A percentile compares a stretch with the other conserved stretches of the same genome.
Evolutionary conservation across 2,329 filamentous ascomycete species (phyloP).

Genomic region (Aurifilum marmelostoma): DNA sequence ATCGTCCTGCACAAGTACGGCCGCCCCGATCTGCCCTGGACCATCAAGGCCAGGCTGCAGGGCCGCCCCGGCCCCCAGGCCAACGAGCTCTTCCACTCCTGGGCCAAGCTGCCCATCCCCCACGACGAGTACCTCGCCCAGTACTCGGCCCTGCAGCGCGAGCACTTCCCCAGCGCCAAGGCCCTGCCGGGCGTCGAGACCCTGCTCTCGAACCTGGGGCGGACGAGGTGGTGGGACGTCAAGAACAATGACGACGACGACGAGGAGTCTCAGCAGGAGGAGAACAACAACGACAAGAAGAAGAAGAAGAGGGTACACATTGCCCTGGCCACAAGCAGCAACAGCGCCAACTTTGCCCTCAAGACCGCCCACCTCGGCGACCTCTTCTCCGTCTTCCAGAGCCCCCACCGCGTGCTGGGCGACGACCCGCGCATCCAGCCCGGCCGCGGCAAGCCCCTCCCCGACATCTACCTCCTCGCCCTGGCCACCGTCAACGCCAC

Average conservation of each 20-base stretch:
- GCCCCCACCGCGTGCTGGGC: conserved; percentile 75
- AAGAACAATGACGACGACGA: conserved; percentile 28
- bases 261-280: conserved; percentile 19
- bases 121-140: conserved; percentile 66
- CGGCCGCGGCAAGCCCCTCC: conserved; percentile 90
- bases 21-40: conserved; percentile 81
- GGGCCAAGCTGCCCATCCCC: conserved; percentile 83
- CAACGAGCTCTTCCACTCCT: conserved; percentile 66
- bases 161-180: conserved; percentile 74
- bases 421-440: conserved; percentile 78
- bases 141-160: conserved; percentile 65
- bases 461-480: conserved; percentile 91
- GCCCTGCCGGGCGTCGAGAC: conserved; percentile 77
- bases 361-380: conserved; percentile 69
- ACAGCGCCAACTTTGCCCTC: conserved; percentile 71
- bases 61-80: conserved; percentile 59
- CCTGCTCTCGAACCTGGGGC: conserved; percentile 64
- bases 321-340: conserved; percentile 83
- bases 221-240: conserved; percentile 55
- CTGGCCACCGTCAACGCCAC: conserved; percentile 81
- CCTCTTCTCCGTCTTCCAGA: conserved; percentile 67
- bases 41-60: conserved; percentile 84
- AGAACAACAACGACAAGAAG: conserved; percentile 29
- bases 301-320: conserved; percentile 64
- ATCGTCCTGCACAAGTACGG: conserved; percentile 75